phyloP scores from a whole-genome alignment of 371 early-diverging fungal species.

The Lichtheimia ramosa region DNA sequence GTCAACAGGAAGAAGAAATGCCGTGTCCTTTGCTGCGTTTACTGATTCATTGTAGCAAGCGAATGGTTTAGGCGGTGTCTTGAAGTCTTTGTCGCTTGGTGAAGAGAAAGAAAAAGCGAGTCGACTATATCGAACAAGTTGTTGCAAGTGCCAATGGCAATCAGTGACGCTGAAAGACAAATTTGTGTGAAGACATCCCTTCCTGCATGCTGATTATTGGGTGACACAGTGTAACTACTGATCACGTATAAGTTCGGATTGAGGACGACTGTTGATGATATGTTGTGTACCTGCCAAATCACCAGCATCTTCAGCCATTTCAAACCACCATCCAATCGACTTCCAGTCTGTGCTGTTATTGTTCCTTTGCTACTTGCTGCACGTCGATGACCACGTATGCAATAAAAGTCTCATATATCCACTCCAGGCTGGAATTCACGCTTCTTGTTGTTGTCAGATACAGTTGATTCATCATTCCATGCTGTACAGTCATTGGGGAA shows the following conservation, averaged over 20 bases:
- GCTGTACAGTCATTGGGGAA: conserved; percentile 76
- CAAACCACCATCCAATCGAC: neutral
- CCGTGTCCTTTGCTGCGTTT: too few relatives aligned
- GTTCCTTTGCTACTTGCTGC: neutral
- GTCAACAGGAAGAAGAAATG: too few relatives aligned
- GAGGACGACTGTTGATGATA: conserved; percentile 20
- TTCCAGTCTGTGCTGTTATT: conserved; percentile 5
- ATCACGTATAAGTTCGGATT: conserved; percentile 38
- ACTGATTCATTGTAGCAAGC: too few relatives aligned
- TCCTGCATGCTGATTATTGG: conserved; percentile 21
- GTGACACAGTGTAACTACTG: conserved; percentile 29
- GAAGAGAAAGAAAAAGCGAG: too few relatives aligned
- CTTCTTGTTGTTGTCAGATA: neutral
- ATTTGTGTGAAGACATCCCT: too few relatives aligned
- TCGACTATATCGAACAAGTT: too few relatives aligned
- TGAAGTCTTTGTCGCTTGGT: too few relatives aligned
- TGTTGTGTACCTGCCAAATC: conserved; percentile 29
- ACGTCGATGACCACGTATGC: conserved; percentile 10
- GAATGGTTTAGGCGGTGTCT: too few relatives aligned
- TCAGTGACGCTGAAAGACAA: too few relatives aligned
- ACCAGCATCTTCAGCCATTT: conserved; percentile 34
- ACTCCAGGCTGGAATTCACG: conserved; percentile 24
- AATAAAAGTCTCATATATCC: conserved; percentile 36
- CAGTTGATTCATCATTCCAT: conserved; percentile 51
- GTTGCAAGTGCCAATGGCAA: too few relatives aligned